Conservation (phyloP, 2,329 filamentous ascomycete species). For the Neonectria faginata region DNA sequence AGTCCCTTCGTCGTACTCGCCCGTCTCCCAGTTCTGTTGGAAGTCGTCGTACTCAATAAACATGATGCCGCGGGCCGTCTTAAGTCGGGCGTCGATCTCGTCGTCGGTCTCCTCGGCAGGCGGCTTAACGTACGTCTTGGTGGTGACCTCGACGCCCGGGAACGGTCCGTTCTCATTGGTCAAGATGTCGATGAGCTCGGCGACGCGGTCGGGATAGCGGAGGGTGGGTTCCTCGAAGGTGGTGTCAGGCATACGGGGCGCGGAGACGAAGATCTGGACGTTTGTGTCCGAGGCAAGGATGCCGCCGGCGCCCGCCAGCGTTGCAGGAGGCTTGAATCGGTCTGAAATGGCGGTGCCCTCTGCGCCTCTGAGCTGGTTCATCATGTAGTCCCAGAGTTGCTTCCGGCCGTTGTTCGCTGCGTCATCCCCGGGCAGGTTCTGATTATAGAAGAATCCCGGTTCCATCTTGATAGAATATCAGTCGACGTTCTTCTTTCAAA, state of each 20-base stretch:
- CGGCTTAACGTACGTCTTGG: constrained; percentile 18
- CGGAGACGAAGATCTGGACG: constrained; percentile 6
- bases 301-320: neutral
- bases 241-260: neutral
- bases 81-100: constrained; percentile 5
- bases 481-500: neutral
- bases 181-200: constrained; percentile 14
- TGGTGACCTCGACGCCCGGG: constrained; percentile 10
- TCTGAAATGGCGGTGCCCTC: neutral
- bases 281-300: neutral
- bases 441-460: constrained; percentile 1
- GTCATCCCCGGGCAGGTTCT: neutral
- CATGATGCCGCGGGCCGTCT: constrained; percentile 16
- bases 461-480: neutral
- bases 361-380: constrained; percentile 12
- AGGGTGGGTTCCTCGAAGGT: neutral
- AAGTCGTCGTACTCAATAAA: constrained; percentile 14
- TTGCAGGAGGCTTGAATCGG: neutral
- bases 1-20: constrained; percentile 6
- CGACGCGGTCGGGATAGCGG: constrained; percentile 12
- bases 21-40: constrained; percentile 6
- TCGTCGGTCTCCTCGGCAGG: constrained; percentile 12
- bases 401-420: constrained; percentile 7
- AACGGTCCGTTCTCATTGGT: constrained; percentile 15
- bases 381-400: constrained; percentile 8